Evolutionary conservation across 1,284 basidiomycete species (phyloP).

Genomic region (Microbotryomycetes sp.): DNA sequence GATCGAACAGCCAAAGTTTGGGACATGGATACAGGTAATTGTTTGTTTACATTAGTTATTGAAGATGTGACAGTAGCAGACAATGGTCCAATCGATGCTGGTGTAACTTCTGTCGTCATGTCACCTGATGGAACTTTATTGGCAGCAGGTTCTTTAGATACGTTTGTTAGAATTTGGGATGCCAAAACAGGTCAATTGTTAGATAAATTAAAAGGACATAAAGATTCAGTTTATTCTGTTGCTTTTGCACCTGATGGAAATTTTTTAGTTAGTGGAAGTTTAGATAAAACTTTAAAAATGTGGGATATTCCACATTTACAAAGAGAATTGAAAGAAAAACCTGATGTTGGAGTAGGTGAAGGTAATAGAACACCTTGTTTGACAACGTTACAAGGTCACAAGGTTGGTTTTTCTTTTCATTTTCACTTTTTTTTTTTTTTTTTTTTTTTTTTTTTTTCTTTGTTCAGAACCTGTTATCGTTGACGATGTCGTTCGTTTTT

Average conservation of each 20-base stretch:
- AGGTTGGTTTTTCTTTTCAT: conserved; percentile 49
- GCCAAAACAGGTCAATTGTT: conserved; percentile 62
- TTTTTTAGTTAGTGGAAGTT: conserved; percentile 65
- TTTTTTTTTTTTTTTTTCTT: background rate
- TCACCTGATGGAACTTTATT: conserved; percentile 73
- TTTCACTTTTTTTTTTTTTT: background rate
- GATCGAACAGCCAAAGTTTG: conserved; percentile 86
- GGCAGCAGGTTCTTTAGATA: conserved; percentile 77
- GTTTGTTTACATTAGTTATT: conserved; percentile 47
- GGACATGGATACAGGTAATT: conserved; percentile 63
- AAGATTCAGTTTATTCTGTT: conserved; percentile 74
- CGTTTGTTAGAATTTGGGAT: conserved; percentile 81
- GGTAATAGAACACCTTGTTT: conserved; percentile 53
- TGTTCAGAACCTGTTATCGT: background rate
- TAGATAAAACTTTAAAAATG: conserved; percentile 80
- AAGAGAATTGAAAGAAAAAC: conserved; percentile 38
- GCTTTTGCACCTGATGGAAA: conserved; percentile 81
- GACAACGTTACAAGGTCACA: conserved; percentile 76
- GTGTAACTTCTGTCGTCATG: conserved; percentile 71
- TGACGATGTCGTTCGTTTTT: background rate
- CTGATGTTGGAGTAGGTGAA: conserved; percentile 27
- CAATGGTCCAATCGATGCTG: conserved; percentile 58
- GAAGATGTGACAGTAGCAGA: conserved; percentile 49
- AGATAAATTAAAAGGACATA: conserved; percentile 70
- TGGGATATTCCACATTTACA: conserved; percentile 66